phyloP scores from a whole-genome alignment of 441 rosid species.

The Pelargonium australe region DNA sequence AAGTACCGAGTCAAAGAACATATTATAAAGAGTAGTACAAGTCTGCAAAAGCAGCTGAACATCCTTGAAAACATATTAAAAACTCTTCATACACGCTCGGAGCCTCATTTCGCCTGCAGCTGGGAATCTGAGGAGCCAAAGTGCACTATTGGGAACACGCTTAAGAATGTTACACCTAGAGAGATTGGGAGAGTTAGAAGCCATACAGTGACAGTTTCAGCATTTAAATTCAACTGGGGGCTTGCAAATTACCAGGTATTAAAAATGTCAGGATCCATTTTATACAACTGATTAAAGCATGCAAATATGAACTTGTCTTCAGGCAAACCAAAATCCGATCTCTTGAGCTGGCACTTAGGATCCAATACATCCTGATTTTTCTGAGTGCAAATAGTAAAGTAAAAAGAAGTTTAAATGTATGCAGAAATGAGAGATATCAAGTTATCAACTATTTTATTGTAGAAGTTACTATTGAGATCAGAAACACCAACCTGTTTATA shows the following conservation, averaged over 20 bases:
- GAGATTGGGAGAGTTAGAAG: not conserved
- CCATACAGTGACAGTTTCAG: constrained; percentile 5
- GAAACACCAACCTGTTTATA: constrained; percentile 70
- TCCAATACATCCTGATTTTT: constrained; percentile 88
- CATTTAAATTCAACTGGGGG: not conserved
- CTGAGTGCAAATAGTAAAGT: constrained; percentile 33
- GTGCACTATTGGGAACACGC: constrained; percentile 87
- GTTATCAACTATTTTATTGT: not conserved
- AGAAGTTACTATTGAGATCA: not conserved
- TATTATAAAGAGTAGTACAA: not conserved
- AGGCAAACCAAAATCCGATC: constrained; percentile 91
- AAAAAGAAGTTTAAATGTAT: not conserved
- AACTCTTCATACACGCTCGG: constrained; percentile 55
- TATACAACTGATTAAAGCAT: constrained; percentile 96
- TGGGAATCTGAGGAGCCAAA: constrained; percentile 98
- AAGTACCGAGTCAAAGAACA: not conserved
- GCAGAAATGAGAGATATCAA: not conserved
- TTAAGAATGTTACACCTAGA: constrained; percentile 95
- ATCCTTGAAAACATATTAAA: not conserved
- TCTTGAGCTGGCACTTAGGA: constrained; percentile 61
- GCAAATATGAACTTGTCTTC: constrained; percentile 96
- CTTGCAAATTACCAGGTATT: constrained; percentile 60
- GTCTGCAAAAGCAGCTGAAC: too few species aligned
- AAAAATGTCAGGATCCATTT: constrained; percentile 96
- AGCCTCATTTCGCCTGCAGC: constrained; percentile 97